Conservation (phyloP, 345 rosid genomes). For the Eucalyptus sp. region DNA sequence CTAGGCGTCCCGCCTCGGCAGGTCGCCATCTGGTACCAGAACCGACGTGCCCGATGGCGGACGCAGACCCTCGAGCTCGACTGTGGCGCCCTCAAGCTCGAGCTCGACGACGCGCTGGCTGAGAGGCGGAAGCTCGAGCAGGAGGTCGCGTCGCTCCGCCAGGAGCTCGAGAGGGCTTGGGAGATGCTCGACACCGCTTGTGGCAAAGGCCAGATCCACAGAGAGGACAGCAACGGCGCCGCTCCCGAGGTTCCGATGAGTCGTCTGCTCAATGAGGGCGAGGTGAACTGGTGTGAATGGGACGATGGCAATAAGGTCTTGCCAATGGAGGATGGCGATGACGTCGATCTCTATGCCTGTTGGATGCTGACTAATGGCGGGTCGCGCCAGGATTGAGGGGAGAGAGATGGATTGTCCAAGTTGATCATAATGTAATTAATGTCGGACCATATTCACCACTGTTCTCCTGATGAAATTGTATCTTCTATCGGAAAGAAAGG, state of each 20-base stretch:
- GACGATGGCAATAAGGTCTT: conserved; percentile 12
- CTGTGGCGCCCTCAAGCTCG: conserved; percentile 32
- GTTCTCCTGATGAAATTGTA: not conserved
- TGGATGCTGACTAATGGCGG: conserved; percentile 24
- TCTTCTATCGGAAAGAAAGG: not conserved
- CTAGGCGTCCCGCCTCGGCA: conserved; percentile 69
- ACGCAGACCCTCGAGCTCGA: conserved; percentile 71
- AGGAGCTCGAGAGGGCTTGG: conserved; percentile 44
- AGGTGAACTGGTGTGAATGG: not conserved
- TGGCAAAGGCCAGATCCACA: not conserved
- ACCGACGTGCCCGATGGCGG: conserved; percentile 87
- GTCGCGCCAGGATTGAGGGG: conserved; percentile 27
- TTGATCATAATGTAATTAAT: not conserved
- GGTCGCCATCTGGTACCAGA: conserved; percentile 93
- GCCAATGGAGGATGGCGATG: conserved; percentile 9
- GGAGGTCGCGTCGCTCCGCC: conserved; percentile 52
- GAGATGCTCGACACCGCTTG: conserved; percentile 16
- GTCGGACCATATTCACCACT: not conserved
- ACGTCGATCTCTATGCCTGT: conserved; percentile 56
- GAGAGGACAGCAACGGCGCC: not conserved
- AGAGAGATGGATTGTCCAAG: not conserved
- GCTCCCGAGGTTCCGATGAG: not conserved
- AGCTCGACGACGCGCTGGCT: conserved; percentile 37
- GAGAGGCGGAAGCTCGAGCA: conserved; percentile 54
- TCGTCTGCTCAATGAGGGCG: not conserved